Percentiles rank a stretch among this genome's conserved stretches.
These are phyloP conservation scores for Oryza longistaminata DNA, from an alignment of 176 grass and related monocot species.

Conservation along the genomic window DNA sequence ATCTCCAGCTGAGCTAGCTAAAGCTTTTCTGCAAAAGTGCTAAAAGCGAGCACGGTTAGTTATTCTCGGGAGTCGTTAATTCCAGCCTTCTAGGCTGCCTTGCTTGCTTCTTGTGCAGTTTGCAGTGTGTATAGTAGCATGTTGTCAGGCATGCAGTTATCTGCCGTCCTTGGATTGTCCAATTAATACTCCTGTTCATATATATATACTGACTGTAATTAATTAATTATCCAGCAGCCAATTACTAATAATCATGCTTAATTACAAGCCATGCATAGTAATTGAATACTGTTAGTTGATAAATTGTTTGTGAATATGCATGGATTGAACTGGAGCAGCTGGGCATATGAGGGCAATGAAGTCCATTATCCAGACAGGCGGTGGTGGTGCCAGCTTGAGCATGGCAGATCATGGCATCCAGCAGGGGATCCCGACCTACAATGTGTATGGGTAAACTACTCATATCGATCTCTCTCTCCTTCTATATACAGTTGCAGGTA, in stretches of 20 bases:
- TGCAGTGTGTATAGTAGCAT: background rate
- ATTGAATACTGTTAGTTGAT: too few species aligned
- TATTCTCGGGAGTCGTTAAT: constrained; percentile 47
- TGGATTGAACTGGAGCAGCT: background rate
- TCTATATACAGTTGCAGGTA: background rate
- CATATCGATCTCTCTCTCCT: background rate
- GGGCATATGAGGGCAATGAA: constrained; percentile 43
- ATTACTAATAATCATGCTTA: too few species aligned
- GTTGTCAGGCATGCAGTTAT: background rate
- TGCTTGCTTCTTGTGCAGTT: constrained; percentile 35
- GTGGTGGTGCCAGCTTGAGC: constrained; percentile 41
- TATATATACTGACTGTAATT: background rate
- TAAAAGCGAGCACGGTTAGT: constrained; percentile 53
- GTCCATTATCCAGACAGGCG: constrained; percentile 36
- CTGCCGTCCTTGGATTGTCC: background rate
- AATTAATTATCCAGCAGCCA: background rate
- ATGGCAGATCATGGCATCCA: constrained; percentile 52
- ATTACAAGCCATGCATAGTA: too few species aligned
- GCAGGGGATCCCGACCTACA: constrained; percentile 52
- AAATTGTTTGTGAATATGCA: too few species aligned
- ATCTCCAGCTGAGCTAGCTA: constrained; percentile 27
- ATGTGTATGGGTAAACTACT: constrained; percentile 35
- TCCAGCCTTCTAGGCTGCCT: constrained; percentile 27
- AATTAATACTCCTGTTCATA: background rate
- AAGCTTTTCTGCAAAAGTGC: constrained; percentile 45